Evolutionary conservation across 306 rosid genomes (phyloP).

Genomic region (Cicer cuneatum): DNA sequence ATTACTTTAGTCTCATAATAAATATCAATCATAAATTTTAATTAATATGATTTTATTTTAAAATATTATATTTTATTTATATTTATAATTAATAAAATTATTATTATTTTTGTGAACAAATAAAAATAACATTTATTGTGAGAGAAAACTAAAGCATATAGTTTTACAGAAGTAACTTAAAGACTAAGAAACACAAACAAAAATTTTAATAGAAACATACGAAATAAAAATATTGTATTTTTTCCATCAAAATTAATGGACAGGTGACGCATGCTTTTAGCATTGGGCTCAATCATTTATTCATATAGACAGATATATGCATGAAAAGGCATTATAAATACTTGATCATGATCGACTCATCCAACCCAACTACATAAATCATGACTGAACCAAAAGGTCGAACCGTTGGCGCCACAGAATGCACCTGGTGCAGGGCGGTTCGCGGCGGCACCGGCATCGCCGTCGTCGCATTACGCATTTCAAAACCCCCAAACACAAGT

Average conservation of each 20-base stretch:
- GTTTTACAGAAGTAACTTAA: too few relatives aligned
- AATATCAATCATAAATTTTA: too few relatives aligned
- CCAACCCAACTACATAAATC: not conserved
- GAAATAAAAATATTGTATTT: too few relatives aligned
- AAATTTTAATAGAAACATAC: too few relatives aligned
- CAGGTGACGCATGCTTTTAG: not conserved
- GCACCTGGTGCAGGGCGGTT: constrained; percentile 59
- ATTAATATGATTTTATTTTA: too few relatives aligned
- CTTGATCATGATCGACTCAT: not conserved
- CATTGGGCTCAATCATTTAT: not conserved
- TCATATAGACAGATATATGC: not conserved
- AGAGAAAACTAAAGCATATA: too few relatives aligned
- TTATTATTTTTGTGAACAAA: too few relatives aligned
- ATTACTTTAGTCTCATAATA: too few relatives aligned
- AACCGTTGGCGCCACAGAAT: constrained; percentile 55
- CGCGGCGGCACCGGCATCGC: constrained; percentile 67
- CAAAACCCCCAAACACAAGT: constrained; percentile 37
- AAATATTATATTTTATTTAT: too few relatives aligned
- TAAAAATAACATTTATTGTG: too few relatives aligned
- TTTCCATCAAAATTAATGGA: not conserved
- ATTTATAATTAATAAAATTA: too few relatives aligned
- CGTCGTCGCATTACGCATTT: constrained; percentile 48
- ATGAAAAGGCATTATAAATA: constrained; percentile 7
- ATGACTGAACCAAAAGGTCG: constrained; percentile 40
- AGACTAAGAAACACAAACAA: too few relatives aligned